Evolutionary conservation across 495 filamentous ascomycete species (phyloP), one percentile per base, ranked within the genome.

Genomic region (Hyaloscypha variabilis): DNA sequence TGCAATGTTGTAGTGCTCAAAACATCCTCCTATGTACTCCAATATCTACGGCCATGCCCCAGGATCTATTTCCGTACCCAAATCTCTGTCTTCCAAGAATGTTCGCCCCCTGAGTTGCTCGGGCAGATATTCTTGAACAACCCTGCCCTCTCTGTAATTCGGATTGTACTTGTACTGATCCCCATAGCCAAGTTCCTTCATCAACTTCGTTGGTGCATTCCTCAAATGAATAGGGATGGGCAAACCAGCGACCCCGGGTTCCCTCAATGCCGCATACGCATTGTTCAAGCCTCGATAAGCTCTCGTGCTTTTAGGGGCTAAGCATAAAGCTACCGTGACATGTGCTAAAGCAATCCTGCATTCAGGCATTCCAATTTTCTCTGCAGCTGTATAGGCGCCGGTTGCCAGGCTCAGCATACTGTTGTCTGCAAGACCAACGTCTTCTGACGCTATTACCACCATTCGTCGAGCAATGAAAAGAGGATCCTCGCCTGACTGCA

Each of bases 131-230:
- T 95, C 91, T 77, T 99, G 95, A 69, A 80, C 83, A 21, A 97
- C 93, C 71, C 79, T 85, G n/a, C 95, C 95, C 66, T 93, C 87
- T 68, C 81, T 76, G 72, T 91, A 99, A 69, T 93, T 89, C 1
- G 95, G 95, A 71, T 96, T 96, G 75, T 99, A 99, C 73, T 99
- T 99, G 74, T 99, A 99, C 74, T 91, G 92, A 58, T 83, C 88
- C 11, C 95, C 95, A 68, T 92, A 93, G 1, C 92, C 94, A 55
- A 97, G 76, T 72, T 97, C 94, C 69, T 91, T 91, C 95, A 99
- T 96, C 69, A 97, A 71, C 70, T 86, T 84, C 8, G 95, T 98
- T 2, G 94, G 93, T 10, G 94, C 94, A 75, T 97, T 97, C 51
- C 95, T 77, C 58, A 99, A 76, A 77, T 99, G 95, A 42, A 96